Evolutionary conservation across 345 rosid genomes (phyloP).

Genomic region (Limnanthes douglasii): DNA sequence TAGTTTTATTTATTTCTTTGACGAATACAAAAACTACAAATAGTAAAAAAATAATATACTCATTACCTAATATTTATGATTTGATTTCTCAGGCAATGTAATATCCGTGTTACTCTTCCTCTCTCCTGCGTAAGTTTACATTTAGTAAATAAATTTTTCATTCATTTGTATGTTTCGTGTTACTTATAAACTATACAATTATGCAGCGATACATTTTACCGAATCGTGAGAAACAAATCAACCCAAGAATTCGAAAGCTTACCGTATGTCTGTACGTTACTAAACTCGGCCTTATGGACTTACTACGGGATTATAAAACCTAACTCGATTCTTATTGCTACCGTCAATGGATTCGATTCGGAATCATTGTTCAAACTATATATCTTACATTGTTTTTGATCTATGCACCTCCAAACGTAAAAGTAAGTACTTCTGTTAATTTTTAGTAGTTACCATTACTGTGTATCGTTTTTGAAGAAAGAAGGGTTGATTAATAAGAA

Average conservation of each 20-base stretch:
- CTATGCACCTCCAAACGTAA: conserved; percentile 23
- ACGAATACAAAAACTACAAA: too few relatives aligned
- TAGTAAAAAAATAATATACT: too few relatives aligned
- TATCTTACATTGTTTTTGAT: conserved; percentile 36
- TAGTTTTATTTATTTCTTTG: too few relatives aligned
- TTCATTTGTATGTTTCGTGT: not conserved
- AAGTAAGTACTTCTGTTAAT: conserved; percentile 11
- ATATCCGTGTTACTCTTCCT: conserved; percentile 70
- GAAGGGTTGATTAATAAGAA: not conserved
- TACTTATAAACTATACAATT: not conserved
- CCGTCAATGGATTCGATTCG: conserved; percentile 71
- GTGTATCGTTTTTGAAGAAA: not conserved
- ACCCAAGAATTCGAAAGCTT: conserved; percentile 61
- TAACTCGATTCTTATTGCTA: conserved; percentile 50
- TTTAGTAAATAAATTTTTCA: not conserved
- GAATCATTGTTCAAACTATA: conserved; percentile 34
- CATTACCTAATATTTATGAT: conserved; percentile 6
- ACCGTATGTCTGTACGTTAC: conserved; percentile 57
- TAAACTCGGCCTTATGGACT: conserved; percentile 59
- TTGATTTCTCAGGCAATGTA: conserved; percentile 65
- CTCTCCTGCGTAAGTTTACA: conserved; percentile 58
- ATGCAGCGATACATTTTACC: conserved; percentile 39
- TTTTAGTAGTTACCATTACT: too few relatives aligned
- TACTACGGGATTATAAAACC: conserved; percentile 63
- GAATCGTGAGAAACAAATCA: conserved; percentile 28